Base-by-base conservation (phyloP, 1,139 yeast species). In the Blastobotrys buckinghamii region DNA sequence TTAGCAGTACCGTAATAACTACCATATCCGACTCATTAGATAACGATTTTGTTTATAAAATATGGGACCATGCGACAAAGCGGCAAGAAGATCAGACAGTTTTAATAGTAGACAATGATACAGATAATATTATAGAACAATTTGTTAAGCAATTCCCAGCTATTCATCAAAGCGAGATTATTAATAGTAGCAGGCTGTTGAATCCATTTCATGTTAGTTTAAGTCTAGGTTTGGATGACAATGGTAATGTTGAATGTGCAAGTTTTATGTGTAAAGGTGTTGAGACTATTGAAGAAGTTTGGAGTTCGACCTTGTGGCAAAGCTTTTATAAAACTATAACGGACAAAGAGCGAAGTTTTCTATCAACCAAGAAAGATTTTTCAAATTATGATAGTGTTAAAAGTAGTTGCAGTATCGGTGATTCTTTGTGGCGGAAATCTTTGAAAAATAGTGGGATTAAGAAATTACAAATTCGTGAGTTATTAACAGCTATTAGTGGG, bases 31-130 rank as follows among this genome's bases (percentile, higher is more conserved):
- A 24, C 4, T 12, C 30, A 4, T 32, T 44, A 9, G 69, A 68
- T 36, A 58, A 57, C 10, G 56, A 61, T 24, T 59, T 65, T 29
- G 47, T 67, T 19, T 53, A 59, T 8, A 50, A 59, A 6, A 54
- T 66, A 9, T 66, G 70, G 68, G 63, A 62, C 38, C 71, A 67
- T 50, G 69, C 70, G 3, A 54, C 55, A 39, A 59, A 63, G 37
- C 62, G 70, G 16, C 59, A 64, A 8, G 71, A 67, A 52, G 71
- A 67, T 46, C 71, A 67, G 53, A 58, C 68, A 26, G 50, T 67
- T 9, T 51, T 67, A 35, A 9, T 50, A 8, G 41, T 49, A 9
- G 40, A 39, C 54, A 66, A 27, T 52, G 56, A 6, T 61, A 9
- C 6, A 3, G 20, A n/a, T 15, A 35, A 43, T 19, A 26, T 20